Percentiles rank a stretch among this genome's conserved stretches.
phyloP scores from a whole-genome alignment of 225 moss, liverwort and hornwort genomes.

The Straminergon stramineum region DNA sequence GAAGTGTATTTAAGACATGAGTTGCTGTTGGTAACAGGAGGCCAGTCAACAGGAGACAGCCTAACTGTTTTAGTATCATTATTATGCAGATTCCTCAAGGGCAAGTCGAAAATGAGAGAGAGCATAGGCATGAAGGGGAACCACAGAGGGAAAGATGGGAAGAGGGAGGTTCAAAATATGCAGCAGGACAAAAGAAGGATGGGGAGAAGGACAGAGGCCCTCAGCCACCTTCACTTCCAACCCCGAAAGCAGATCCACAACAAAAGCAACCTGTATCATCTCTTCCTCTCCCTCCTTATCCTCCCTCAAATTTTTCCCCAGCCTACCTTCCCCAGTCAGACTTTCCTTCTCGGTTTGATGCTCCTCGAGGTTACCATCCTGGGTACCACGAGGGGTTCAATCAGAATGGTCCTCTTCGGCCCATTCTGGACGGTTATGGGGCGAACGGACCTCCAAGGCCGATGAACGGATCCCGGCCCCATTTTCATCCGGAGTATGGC shows the following conservation, averaged over 20 bases:
- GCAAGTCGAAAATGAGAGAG: conserved; percentile 39
- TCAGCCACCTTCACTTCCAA: conserved; percentile 11
- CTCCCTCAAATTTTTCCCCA: conserved; percentile 47
- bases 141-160: conserved; percentile 26
- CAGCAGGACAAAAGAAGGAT: conserved; percentile 13
- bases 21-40: neutral
- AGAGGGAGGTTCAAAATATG: conserved; percentile 18
- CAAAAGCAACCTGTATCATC: conserved; percentile 1
- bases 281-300: conserved; percentile 44
- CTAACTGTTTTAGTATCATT: neutral
- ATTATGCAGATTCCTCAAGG: conserved; percentile 16
- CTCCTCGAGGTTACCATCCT: conserved; percentile 25
- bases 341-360: conserved; percentile 44
- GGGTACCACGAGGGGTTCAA: conserved; percentile 11
- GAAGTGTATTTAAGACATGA: neutral
- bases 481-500: conserved; percentile 47
- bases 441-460: conserved; percentile 22
- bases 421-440: conserved; percentile 32
- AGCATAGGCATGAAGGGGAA: conserved; percentile 29
- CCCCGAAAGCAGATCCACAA: conserved; percentile 34
- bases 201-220: conserved; percentile 33
- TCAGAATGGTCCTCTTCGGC: conserved; percentile 12
- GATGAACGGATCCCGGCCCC: conserved; percentile 37
- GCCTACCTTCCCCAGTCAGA: conserved; percentile 58
- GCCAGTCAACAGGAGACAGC: neutral